Evolutionary conservation across 2,329 filamentous ascomycete genomes (phyloP).

Genomic region (Xylaria sp.): DNA sequence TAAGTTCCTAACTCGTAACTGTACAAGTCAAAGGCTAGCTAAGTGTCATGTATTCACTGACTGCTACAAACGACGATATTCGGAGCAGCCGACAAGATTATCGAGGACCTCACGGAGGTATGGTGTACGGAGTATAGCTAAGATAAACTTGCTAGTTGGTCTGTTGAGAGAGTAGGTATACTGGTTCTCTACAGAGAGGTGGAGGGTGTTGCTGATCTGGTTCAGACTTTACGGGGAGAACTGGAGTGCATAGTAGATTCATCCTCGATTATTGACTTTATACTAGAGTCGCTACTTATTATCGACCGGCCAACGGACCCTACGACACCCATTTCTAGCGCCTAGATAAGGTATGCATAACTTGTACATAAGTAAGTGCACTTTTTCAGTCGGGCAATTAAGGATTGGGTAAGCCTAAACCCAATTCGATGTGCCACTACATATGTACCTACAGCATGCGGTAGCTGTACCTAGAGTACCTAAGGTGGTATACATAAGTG

Average conservation of each 20-base stretch:
- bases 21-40: not conserved
- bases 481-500: too few relatives aligned
- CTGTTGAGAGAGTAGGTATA: constrained; percentile 9
- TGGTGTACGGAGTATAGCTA: constrained; percentile 10
- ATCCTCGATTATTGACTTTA: constrained; percentile 13
- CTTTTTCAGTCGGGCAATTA: too few relatives aligned
- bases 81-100: constrained; percentile 1
- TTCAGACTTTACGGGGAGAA: constrained; percentile 6
- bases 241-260: constrained; percentile 14
- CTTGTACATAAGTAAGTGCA: too few relatives aligned
- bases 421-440: too few relatives aligned
- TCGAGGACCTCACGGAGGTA: not conserved
- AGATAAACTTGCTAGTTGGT: constrained; percentile 10
- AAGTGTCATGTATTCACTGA: not conserved
- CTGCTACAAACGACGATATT: constrained; percentile 4
- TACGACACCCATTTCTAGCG: constrained; percentile 3
- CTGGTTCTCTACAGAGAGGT: constrained; percentile 1
- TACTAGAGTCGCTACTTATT: constrained; percentile 11
- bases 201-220: constrained; percentile 5
- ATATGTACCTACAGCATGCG: too few relatives aligned
- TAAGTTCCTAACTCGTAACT: not conserved
- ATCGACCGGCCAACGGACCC: constrained; percentile 5
- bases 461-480: too few relatives aligned
- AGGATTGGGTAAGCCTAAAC: too few relatives aligned
- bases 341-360: constrained; percentile 1